Evolutionary conservation across 2,329 filamentous ascomycete species (phyloP), one percentile per base, ranked within the genome.

Genomic region (Tolypocladium sp.): DNA sequence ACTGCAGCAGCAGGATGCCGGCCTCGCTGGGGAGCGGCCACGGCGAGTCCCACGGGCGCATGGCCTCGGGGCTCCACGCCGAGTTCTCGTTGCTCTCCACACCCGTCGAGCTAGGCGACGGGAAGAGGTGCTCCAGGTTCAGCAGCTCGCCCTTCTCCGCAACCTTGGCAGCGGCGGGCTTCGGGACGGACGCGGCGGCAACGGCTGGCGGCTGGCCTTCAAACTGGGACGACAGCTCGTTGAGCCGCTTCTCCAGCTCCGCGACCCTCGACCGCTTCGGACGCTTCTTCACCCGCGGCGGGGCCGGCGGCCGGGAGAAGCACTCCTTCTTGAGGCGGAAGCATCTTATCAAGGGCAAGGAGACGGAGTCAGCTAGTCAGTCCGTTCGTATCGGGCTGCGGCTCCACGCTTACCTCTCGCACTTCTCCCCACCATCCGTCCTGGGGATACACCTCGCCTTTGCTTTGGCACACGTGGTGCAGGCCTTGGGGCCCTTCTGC

Each of bases 401-500:
- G 33, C 30, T 25, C 22, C 30, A 10, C 15, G 59, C 73, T 66
- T 63, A 81, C 78, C 79, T 75, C 62, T 82, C 79, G 63, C 79
- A 82, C 58, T 77, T 77, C 58, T 71, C 69, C 40, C 66, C 69
- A 7, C 68, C 71, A 17, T 68, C 66, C 12, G 75, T 73, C 3
- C 78, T 75, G 0, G 76, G 71, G 33, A 79, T 75, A 52, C 79
- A 82, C 64, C 79, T 72, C 37, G 78, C 75, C 65, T 82, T 82
- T n/a, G 79, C 79, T 63, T 76, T 79, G 60, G 79, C 79, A 64
- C 79, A 82, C 2, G 78, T 80, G 1, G 71, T 72, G 64, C 79
- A 82, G 51, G 79, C 79, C 63, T 77, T 76, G 4, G 79, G 78
- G 15, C 79, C 79, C 61, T 76, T 78, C 63, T 69, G 70, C 53